These are phyloP conservation scores for Haplographium delicatum DNA, from an alignment of 495 filamentous ascomycete genomes.

Conservation along the genomic window DNA sequence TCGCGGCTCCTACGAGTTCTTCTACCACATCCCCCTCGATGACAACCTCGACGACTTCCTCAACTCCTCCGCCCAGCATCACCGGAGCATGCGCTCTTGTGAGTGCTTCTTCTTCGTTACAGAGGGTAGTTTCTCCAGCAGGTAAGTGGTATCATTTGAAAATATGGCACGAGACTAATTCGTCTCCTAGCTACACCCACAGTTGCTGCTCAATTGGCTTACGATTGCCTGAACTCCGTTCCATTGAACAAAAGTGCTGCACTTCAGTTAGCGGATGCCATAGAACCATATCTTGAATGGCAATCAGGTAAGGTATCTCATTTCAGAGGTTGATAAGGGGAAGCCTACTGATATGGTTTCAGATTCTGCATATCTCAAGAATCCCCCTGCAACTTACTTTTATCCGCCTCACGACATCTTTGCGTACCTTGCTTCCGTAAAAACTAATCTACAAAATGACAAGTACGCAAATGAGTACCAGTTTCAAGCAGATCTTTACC, in stretches of 20 bases:
- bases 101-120: constrained; percentile 34
- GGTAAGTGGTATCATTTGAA: constrained; percentile 15
- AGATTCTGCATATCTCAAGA: constrained; percentile 33
- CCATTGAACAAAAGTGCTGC: constrained; percentile 37
- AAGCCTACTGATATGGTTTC: background rate
- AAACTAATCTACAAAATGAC: constrained; percentile 30
- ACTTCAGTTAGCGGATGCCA: constrained; percentile 34
- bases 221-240: constrained; percentile 42
- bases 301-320: constrained; percentile 30
- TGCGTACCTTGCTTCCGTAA: constrained; percentile 33
- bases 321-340: background rate
- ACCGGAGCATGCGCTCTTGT: constrained; percentile 35
- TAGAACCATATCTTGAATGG: constrained; percentile 40
- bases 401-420: constrained; percentile 42
- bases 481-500: constrained; percentile 24
- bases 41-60: constrained; percentile 17
- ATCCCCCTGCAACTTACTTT: constrained; percentile 38
- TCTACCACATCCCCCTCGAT: constrained; percentile 18
- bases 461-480: constrained; percentile 38
- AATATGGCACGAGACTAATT: background rate
- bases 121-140: constrained; percentile 22
- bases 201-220: constrained; percentile 35
- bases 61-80: background rate
- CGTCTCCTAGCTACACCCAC: constrained; percentile 15
- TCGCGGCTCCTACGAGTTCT: constrained; percentile 19